phyloP scores from a whole-genome alignment of 176 grass and related monocot genomes.

The Cenchrus purpureus region DNA sequence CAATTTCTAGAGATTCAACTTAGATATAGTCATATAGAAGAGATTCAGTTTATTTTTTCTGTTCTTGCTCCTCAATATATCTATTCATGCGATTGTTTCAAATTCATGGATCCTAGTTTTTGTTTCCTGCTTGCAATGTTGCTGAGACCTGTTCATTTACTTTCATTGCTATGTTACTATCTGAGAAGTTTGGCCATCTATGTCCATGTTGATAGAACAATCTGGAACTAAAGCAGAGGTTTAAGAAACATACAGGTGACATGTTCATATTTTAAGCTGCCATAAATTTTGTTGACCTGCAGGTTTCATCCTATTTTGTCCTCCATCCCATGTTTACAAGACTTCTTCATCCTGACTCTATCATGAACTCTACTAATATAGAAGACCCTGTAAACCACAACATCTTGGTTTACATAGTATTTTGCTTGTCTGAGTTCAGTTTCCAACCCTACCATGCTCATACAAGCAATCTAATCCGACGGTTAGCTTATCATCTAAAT shows the following conservation, averaged over 20 bases:
- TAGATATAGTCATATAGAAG: neutral
- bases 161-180: neutral
- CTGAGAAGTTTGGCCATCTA: neutral
- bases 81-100: neutral
- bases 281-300: neutral
- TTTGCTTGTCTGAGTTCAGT: slow-evolving; percentile 5
- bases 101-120: neutral
- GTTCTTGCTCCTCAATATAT: slow-evolving; percentile 16
- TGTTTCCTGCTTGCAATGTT: neutral
- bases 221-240: neutral
- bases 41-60: neutral
- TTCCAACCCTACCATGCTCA: neutral
- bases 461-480: slow-evolving; percentile 7
- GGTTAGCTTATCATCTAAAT: neutral
- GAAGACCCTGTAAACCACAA: neutral
- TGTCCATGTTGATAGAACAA: neutral
- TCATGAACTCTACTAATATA: slow-evolving; percentile 8
- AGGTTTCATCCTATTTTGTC: neutral
- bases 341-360: neutral
- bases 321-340: neutral
- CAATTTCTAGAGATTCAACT: neutral
- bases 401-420: neutral
- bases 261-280: neutral
- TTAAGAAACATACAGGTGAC: neutral
- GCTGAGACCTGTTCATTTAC: neutral